phyloP scores from a whole-genome alignment of 2,329 filamentous ascomycete species.

The Plectosphaerella sp. region DNA sequence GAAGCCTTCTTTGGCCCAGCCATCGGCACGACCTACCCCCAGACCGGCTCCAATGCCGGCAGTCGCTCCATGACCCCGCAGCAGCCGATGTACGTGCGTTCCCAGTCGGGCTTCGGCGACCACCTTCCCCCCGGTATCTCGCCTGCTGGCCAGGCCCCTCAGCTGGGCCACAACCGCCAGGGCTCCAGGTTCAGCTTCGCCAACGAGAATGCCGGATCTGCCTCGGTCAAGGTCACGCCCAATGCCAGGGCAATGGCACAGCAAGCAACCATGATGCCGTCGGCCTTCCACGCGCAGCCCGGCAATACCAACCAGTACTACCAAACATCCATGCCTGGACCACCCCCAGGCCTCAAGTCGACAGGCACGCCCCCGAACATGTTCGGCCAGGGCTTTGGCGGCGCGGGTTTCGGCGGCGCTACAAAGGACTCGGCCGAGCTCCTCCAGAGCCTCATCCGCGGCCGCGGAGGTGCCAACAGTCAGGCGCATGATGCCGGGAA shows the following conservation, averaged over 20 bases:
- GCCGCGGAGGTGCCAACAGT: conserved; percentile 60
- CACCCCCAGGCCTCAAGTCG: conserved; percentile 91
- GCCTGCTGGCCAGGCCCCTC: conserved; percentile 20
- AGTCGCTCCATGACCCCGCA: conserved; percentile 38
- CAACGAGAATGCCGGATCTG: conserved; percentile 66
- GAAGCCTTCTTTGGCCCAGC: background rate
- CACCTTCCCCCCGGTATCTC: conserved; percentile 53
- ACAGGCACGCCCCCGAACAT: conserved; percentile 91
- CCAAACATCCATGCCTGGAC: conserved; percentile 79
- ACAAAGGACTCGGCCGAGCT: conserved; percentile 74
- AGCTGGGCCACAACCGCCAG: conserved; percentile 62
- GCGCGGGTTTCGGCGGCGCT: conserved; percentile 53
- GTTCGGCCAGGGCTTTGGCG: conserved; percentile 78
- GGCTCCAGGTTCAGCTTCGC: conserved; percentile 85
- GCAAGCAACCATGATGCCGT: conserved; percentile 83
- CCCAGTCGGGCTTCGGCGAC: conserved; percentile 49
- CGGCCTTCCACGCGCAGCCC: conserved; percentile 54
- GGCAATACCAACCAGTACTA: conserved; percentile 64
- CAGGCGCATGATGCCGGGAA: conserved; percentile 83
- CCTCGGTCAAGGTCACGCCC: conserved; percentile 69
- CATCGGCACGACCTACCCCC: conserved; percentile 29
- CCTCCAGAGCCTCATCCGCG: conserved; percentile 77
- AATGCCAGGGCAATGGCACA: conserved; percentile 80
- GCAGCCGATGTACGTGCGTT: conserved; percentile 56
- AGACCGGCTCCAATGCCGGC: conserved; percentile 50